Conservation (phyloP, 129 eudicot genomes). For the Saposhnikovia divaricata region DNA sequence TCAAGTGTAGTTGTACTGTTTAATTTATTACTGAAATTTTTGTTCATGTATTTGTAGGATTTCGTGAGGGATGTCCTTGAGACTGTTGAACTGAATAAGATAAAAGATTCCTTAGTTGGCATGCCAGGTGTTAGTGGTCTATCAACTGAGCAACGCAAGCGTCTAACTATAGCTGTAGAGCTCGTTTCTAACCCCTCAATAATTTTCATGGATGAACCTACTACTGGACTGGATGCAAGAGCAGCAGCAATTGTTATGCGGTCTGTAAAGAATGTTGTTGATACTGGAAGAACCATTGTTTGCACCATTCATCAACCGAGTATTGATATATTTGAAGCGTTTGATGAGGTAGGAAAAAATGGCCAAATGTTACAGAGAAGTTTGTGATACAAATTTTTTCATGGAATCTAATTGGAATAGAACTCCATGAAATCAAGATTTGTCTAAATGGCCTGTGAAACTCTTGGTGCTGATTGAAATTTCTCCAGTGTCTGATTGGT, state of each 20-base stretch:
- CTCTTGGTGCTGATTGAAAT: neutral
- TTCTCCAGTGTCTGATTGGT: neutral
- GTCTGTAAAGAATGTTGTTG: slow-evolving; percentile 56
- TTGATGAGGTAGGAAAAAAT: slow-evolving; percentile 53
- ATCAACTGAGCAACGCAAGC: slow-evolving; percentile 77
- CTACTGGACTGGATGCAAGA: slow-evolving; percentile 80
- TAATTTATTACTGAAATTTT: neutral
- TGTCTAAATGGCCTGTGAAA: neutral
- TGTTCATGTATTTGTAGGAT: slow-evolving; percentile 21
- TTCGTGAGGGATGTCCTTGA: slow-evolving; percentile 64
- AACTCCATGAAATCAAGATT: neutral
- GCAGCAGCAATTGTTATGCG: slow-evolving; percentile 85
- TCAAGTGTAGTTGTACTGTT: neutral
- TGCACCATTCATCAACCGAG: slow-evolving; percentile 87
- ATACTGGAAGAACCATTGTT: slow-evolving; percentile 72
- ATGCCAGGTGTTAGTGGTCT: slow-evolving; percentile 68
- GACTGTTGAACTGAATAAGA: slow-evolving; percentile 56
- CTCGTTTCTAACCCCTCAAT: slow-evolving; percentile 83
- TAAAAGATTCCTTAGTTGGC: slow-evolving; percentile 63
- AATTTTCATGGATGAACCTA: slow-evolving; percentile 81
- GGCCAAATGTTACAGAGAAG: neutral
- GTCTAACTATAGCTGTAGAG: slow-evolving; percentile 81
- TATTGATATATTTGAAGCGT: slow-evolving; percentile 71
- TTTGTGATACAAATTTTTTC: neutral
- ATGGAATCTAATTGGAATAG: neutral